phyloP scores from a whole-genome alignment of 2,329 filamentous ascomycete species.

The Aspergillus udagawae region DNA sequence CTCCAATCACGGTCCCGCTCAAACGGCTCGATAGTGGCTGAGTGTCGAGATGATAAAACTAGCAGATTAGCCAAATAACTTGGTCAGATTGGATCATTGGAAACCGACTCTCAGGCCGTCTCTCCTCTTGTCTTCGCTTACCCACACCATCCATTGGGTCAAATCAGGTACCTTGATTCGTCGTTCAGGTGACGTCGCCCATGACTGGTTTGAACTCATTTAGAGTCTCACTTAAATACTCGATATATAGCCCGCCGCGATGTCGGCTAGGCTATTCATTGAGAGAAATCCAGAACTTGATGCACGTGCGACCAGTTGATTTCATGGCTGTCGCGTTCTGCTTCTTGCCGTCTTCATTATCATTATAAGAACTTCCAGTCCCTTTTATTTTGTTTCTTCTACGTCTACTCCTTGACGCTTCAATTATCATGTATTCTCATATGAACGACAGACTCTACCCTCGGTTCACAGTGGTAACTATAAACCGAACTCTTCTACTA shows the following conservation, averaged over 20 bases:
- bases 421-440: background rate
- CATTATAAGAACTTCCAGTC: background rate
- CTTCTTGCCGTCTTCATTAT: background rate
- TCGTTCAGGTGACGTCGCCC: background rate
- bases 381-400: background rate
- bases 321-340: background rate
- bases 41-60: background rate
- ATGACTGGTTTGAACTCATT: background rate
- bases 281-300: background rate
- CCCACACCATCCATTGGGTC: background rate
- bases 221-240: background rate
- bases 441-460: background rate
- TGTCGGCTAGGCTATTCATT: background rate
- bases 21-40: background rate
- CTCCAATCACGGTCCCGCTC: conserved; percentile 11
- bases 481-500: background rate
- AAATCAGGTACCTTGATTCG: background rate
- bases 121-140: background rate
- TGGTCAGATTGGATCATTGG: background rate
- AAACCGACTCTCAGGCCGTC: background rate
- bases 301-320: background rate
- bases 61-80: background rate
- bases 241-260: background rate
- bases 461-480: background rate
- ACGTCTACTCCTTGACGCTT: background rate